Percentiles rank a stretch among this genome's conserved stretches.
Conservation (phyloP, 2,329 filamentous ascomycete species). For the Nemania sp. region DNA sequence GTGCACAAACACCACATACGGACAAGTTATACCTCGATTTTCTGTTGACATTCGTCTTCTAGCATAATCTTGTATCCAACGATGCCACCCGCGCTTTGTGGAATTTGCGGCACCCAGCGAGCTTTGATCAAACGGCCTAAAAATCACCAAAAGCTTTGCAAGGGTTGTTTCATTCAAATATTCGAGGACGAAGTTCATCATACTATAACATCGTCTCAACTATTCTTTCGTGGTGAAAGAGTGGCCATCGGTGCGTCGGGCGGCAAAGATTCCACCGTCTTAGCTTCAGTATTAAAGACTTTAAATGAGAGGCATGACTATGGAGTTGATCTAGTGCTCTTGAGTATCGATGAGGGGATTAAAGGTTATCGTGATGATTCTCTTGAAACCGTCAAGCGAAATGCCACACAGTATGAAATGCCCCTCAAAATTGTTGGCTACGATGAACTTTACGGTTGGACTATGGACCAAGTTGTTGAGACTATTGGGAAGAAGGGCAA, state of each 20-base stretch:
- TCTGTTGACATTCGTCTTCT: background rate
- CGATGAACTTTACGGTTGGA: constrained; percentile 95
- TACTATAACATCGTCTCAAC: constrained; percentile 83
- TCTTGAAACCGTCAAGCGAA: constrained; percentile 94
- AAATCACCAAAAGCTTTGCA: constrained; percentile 94
- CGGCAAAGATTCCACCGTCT: constrained; percentile 96
- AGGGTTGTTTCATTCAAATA: constrained; percentile 83
- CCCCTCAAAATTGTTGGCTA: constrained; percentile 93
- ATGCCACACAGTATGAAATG: constrained; percentile 91
- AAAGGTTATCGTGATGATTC: constrained; percentile 97
- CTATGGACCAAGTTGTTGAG: constrained; percentile 98
- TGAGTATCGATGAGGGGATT: constrained; percentile 97
- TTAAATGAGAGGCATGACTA: constrained; percentile 92
- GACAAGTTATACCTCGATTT: background rate
- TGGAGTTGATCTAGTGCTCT: constrained; percentile 83
- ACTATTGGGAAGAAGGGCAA: constrained; percentile 98
- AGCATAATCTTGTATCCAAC: constrained; percentile 5
- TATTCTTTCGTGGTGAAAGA: constrained; percentile 86
- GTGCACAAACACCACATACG: background rate
- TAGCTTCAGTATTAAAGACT: constrained; percentile 94
- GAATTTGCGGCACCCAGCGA: constrained; percentile 78
- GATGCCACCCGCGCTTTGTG: constrained; percentile 84
- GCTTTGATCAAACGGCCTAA: constrained; percentile 94
- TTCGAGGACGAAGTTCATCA: constrained; percentile 96
- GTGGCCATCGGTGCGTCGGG: constrained; percentile 96